Evolutionary conservation across 345 rosid species (phyloP).

Genomic region (Populus davidiana): DNA sequence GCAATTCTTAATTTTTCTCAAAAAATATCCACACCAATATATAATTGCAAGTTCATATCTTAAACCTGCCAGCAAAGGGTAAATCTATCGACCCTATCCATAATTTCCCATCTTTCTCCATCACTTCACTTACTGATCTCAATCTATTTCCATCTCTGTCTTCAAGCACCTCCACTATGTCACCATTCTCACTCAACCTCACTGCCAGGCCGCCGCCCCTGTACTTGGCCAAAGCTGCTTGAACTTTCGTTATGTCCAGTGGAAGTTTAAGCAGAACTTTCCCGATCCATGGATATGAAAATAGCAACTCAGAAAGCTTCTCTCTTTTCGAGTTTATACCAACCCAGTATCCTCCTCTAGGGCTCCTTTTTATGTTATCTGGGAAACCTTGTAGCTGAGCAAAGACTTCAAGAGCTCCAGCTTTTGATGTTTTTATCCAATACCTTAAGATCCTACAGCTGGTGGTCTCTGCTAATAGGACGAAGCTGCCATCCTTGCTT

Average conservation of each 20-base stretch:
- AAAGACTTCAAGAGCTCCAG: conserved; percentile 19
- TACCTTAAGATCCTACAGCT: conserved; percentile 10
- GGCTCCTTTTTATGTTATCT: conserved; percentile 25
- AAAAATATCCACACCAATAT: neutral
- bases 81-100: conserved; percentile 19
- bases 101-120: conserved; percentile 12
- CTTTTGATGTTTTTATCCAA: conserved; percentile 9
- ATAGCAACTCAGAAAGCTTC: conserved; percentile 28
- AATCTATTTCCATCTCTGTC: neutral
- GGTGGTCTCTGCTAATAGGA: conserved; percentile 18
- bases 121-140: conserved; percentile 11
- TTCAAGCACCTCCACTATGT: conserved; percentile 35
- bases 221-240: conserved; percentile 33
- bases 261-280: conserved; percentile 42
- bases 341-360: conserved; percentile 31
- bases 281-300: conserved; percentile 51
- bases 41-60: neutral
- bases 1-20: no score
- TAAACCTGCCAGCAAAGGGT: conserved; percentile 8
- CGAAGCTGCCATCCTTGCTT: conserved; percentile 15
- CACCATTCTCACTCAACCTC: conserved; percentile 65
- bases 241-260: conserved; percentile 34
- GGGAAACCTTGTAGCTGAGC: conserved; percentile 24
- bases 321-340: conserved; percentile 44
- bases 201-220: conserved; percentile 56